Conservation (phyloP, 2,329 filamentous ascomycete species). For the Botryotinia convoluta region DNA sequence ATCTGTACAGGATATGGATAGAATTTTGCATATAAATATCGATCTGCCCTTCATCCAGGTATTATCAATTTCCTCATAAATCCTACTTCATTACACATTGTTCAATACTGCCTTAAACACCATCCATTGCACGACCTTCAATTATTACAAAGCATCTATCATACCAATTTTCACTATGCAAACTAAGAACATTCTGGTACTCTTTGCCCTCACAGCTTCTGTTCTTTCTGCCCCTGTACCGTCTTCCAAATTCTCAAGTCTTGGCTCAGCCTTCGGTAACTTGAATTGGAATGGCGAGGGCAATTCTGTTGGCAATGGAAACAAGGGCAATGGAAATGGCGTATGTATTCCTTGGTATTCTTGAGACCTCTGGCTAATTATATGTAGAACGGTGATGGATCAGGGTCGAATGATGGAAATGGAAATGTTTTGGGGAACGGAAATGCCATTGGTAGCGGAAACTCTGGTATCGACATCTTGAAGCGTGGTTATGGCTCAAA, state of each 20-base stretch:
- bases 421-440: neutral
- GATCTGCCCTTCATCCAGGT: neutral
- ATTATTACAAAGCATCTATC: neutral
- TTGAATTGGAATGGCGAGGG: neutral
- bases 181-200: neutral
- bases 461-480: neutral
- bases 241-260: neutral
- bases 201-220: neutral
- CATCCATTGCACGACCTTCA: neutral
- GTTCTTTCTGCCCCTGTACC: conserved; percentile 2
- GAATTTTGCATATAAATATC: neutral
- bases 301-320: neutral
- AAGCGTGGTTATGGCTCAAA: neutral
- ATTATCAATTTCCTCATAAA: neutral
- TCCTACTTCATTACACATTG: neutral
- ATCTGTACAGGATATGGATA: neutral
- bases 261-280: neutral
- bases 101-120: neutral
- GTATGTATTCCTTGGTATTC: neutral
- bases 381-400: neutral
- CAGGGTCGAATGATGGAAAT: neutral
- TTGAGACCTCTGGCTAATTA: neutral
- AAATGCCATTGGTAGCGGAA: neutral
- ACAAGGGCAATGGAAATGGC: neutral
- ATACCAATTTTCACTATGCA: neutral